Conservation (phyloP, 2,329 filamentous ascomycete species). For the Aspergillus candidus region DNA sequence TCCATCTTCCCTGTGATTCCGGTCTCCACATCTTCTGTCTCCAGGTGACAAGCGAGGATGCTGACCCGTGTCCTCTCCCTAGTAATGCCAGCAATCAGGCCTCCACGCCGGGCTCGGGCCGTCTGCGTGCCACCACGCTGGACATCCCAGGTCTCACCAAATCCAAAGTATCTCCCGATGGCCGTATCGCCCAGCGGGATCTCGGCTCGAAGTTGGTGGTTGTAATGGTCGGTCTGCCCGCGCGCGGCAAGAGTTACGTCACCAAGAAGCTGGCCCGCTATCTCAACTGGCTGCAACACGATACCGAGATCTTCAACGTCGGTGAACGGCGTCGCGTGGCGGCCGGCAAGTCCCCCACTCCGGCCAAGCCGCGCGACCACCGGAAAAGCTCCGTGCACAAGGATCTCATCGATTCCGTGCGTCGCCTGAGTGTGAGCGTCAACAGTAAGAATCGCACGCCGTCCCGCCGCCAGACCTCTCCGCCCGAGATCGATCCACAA, state of each 20-base stretch:
- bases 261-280: slow-evolving; percentile 97
- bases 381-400: slow-evolving; percentile 32
- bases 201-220: slow-evolving; percentile 95
- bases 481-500: slow-evolving; percentile 23
- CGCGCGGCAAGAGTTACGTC: slow-evolving; percentile 95
- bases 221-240: slow-evolving; percentile 95
- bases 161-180: slow-evolving; percentile 91
- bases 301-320: slow-evolving; percentile 94
- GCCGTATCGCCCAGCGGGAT: slow-evolving; percentile 86
- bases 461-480: slow-evolving; percentile 7
- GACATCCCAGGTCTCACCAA: slow-evolving; percentile 96
- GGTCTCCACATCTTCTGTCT: too few species aligned
- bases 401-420: slow-evolving; percentile 40
- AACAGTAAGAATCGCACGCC: slow-evolving; percentile 19
- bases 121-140: slow-evolving; percentile 83
- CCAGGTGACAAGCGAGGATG: too few species aligned
- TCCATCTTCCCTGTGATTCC: not conserved
- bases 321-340: slow-evolving; percentile 81
- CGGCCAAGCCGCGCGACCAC: slow-evolving; percentile 14
- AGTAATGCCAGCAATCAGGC: slow-evolving; percentile 20
- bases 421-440: slow-evolving; percentile 37
- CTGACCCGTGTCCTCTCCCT: slow-evolving; percentile 1
- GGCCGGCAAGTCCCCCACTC: slow-evolving; percentile 46
- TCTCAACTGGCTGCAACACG: slow-evolving; percentile 94
- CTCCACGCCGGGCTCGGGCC: slow-evolving; percentile 59